Evolutionary conservation across 2,329 filamentous ascomycete genomes (phyloP).

Genomic region (Septoria petroselini): DNA sequence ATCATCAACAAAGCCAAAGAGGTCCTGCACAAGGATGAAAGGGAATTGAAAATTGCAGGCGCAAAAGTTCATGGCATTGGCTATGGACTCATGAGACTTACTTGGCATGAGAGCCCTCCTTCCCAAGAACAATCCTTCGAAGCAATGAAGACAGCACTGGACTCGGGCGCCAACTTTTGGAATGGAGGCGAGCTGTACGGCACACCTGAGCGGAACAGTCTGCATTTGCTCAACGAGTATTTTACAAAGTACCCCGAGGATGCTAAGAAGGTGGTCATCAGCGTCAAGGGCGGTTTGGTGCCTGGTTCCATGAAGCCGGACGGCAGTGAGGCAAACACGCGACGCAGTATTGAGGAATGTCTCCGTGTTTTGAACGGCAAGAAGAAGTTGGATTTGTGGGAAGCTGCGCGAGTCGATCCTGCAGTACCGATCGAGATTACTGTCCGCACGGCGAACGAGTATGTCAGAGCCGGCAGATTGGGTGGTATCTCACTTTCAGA

Average conservation of each 20-base stretch:
- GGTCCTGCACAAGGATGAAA: conserved; percentile 24
- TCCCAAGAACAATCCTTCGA: conserved; percentile 42
- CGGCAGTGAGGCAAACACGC: conserved; percentile 43
- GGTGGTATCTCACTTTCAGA: conserved; percentile 49
- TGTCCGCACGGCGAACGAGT: conserved; percentile 43
- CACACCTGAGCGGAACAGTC: conserved; percentile 45
- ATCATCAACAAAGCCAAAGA: conserved; percentile 34
- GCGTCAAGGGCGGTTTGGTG: conserved; percentile 50
- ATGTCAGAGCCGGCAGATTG: conserved; percentile 41
- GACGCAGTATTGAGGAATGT: conserved; percentile 47
- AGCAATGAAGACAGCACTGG: conserved; percentile 41
- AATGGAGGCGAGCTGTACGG: conserved; percentile 53
- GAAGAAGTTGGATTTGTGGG: conserved; percentile 51
- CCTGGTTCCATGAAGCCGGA: conserved; percentile 39
- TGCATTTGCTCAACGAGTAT: conserved; percentile 51
- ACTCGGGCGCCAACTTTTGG: conserved; percentile 47
- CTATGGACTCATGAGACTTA: conserved; percentile 52
- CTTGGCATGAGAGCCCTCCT: conserved; percentile 44
- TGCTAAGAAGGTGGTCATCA: conserved; percentile 50
- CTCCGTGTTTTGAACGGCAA: conserved; percentile 46
- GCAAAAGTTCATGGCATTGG: conserved; percentile 38
- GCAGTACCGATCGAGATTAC: conserved; percentile 47
- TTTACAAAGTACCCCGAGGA: conserved; percentile 53
- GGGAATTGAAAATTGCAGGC: conserved; percentile 23
- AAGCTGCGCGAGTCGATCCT: conserved; percentile 46